These are phyloP conservation scores for Saccharomycopsis lassenensis DNA, from an alignment of 805 yeast genomes.

Conservation along the genomic window DNA sequence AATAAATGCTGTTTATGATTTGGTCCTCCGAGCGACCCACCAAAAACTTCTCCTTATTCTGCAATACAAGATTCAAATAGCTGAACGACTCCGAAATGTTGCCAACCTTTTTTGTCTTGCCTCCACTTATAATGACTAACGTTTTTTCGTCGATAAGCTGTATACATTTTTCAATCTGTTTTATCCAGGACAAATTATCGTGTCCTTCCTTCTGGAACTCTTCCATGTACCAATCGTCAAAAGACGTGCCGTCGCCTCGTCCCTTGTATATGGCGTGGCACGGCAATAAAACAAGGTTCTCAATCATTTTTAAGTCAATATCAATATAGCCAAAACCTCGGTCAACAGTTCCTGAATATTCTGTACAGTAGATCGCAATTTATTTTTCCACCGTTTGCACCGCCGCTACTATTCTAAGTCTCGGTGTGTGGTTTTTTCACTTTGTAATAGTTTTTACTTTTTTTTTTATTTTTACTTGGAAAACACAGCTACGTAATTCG, in stretches of 20 bases:
- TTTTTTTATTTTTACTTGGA: too few species aligned
- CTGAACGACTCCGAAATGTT: constrained; percentile 51
- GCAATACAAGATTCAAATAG: constrained; percentile 27
- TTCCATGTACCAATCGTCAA: constrained; percentile 56
- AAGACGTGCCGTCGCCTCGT: constrained; percentile 30
- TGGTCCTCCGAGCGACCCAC: background rate
- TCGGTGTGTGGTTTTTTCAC: too few species aligned
- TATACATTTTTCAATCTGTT: constrained; percentile 44
- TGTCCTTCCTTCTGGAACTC: constrained; percentile 58
- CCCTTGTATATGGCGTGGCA: constrained; percentile 18
- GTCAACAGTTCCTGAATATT: too few species aligned
- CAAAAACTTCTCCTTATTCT: constrained; percentile 8
- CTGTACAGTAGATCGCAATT: too few species aligned
- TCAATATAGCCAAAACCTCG: too few species aligned
- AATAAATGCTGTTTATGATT: constrained; percentile 25
- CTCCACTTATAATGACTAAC: constrained; percentile 47
- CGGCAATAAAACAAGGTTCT: constrained; percentile 11
- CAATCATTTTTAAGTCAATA: too few species aligned
- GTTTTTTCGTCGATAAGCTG: constrained; percentile 25
- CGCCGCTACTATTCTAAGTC: too few species aligned
- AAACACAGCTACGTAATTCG: too few species aligned
- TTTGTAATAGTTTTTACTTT: too few species aligned
- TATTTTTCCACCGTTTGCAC: too few species aligned
- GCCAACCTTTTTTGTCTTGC: constrained; percentile 54
- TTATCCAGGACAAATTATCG: constrained; percentile 55